Conservation (phyloP, 2,329 filamentous ascomycete genomes). For the Sarocladium oryzae region DNA sequence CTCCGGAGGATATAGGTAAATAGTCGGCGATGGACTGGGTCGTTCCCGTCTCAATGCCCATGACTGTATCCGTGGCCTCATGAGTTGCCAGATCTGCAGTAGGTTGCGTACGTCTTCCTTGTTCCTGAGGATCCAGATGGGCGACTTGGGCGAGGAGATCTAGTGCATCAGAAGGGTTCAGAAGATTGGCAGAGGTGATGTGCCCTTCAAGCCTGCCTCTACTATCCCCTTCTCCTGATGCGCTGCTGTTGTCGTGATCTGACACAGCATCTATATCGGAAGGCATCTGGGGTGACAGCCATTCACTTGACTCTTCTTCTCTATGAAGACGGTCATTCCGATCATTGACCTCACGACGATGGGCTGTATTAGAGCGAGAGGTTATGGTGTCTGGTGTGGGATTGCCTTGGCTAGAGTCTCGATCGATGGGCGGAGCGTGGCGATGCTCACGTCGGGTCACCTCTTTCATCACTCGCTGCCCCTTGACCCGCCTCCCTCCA, state of each 20-base stretch:
- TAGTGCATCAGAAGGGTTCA: conserved; percentile 35
- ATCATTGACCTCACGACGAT: background rate
- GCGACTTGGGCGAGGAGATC: conserved; percentile 35
- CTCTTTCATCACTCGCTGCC: conserved; percentile 12
- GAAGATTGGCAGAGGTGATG: conserved; percentile 32
- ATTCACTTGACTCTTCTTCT: conserved; percentile 13
- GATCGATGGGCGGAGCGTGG: background rate
- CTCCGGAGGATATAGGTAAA: conserved; percentile 25
- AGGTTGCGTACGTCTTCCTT: conserved; percentile 10
- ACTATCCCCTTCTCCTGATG: conserved; percentile 13
- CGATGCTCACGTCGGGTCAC: background rate
- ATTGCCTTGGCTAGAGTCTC: background rate
- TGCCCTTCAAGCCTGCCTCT: conserved; percentile 27
- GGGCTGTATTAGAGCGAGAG: background rate
- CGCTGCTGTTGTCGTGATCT: conserved; percentile 13
- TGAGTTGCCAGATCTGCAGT: background rate
- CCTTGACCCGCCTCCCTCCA: conserved; percentile 29
- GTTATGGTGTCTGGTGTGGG: background rate
- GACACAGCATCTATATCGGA: conserved; percentile 11
- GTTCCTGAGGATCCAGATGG: conserved; percentile 25
- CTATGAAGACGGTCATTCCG: background rate
- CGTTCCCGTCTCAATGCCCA: conserved; percentile 11
- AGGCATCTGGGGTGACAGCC: conserved; percentile 14
- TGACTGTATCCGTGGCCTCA: conserved; percentile 10
- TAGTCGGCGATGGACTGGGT: conserved; percentile 17